phyloP scores from a whole-genome alignment of 2,329 filamentous ascomycete species.

The Helicocarpus griseus region DNA sequence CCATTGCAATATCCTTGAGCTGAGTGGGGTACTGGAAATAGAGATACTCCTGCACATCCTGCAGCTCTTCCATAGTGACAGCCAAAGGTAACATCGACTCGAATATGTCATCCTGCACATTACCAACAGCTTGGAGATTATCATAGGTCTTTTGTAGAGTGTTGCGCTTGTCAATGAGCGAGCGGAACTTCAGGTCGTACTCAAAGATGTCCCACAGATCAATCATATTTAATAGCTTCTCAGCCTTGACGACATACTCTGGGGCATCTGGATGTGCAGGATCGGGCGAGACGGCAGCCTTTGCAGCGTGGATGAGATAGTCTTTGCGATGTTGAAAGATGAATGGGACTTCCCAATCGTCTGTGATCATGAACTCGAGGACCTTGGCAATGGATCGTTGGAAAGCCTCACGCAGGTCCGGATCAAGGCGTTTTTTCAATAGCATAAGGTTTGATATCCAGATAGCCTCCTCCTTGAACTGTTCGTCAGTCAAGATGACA shows the following conservation, averaged over 20 bases:
- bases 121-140: constrained; percentile 57
- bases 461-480: constrained; percentile 77
- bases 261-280: constrained; percentile 60
- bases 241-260: constrained; percentile 64
- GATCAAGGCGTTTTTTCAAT: constrained; percentile 68
- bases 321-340: constrained; percentile 98
- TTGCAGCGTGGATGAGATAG: constrained; percentile 84
- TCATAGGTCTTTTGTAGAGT: constrained; percentile 70
- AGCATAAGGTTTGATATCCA: constrained; percentile 91
- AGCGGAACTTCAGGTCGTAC: constrained; percentile 88
- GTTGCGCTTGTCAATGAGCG: constrained; percentile 84
- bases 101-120: constrained; percentile 62
- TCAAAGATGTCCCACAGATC: constrained; percentile 95
- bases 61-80: constrained; percentile 84
- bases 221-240: constrained; percentile 83
- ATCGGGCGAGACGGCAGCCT: constrained; percentile 51
- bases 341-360: constrained; percentile 92
- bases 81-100: constrained; percentile 74
- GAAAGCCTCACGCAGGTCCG: constrained; percentile 70
- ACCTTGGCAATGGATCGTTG: constrained; percentile 83
- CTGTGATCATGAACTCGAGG: constrained; percentile 86
- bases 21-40: constrained; percentile 86
- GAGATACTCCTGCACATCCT: constrained; percentile 92
- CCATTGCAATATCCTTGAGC: constrained; percentile 66
- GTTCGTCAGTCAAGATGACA: constrained; percentile 68